Evolutionary conservation across 306 rosid species (phyloP).

Genomic region (Argentina anserina): DNA sequence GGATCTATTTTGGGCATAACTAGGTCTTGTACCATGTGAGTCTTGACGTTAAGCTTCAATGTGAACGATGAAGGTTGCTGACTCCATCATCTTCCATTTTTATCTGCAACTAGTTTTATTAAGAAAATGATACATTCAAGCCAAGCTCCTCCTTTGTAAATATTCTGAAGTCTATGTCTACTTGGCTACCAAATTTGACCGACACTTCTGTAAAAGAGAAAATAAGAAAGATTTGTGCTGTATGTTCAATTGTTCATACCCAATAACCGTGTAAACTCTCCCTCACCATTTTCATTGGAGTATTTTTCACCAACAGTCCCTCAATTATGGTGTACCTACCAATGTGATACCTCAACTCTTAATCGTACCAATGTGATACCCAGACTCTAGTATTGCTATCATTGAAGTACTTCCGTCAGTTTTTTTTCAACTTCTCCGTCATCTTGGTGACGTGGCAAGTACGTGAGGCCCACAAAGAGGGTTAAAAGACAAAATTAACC

Average conservation of each 20-base stretch:
- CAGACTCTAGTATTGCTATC: too few relatives aligned
- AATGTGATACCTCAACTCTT: too few relatives aligned
- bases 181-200: background rate
- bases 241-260: background rate
- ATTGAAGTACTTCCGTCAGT: too few relatives aligned
- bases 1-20: background rate
- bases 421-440: too few relatives aligned
- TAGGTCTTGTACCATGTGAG: background rate
- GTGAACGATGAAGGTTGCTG: background rate
- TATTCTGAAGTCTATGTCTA: background rate
- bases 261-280: background rate
- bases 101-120: background rate
- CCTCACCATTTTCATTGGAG: too few relatives aligned
- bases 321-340: too few relatives aligned
- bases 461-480: too few relatives aligned
- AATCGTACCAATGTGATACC: too few relatives aligned
- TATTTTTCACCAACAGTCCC: too few relatives aligned
- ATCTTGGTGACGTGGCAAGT: too few relatives aligned
- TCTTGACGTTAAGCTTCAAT: background rate
- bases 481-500: too few relatives aligned
- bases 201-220: background rate
- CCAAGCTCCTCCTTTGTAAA: background rate
- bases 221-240: background rate
- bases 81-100: background rate
- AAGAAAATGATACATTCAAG: background rate